These are phyloP conservation scores for Aspergillus sp. DNA, from an alignment of 2,329 filamentous ascomycete genomes.

Conservation along the genomic window DNA sequence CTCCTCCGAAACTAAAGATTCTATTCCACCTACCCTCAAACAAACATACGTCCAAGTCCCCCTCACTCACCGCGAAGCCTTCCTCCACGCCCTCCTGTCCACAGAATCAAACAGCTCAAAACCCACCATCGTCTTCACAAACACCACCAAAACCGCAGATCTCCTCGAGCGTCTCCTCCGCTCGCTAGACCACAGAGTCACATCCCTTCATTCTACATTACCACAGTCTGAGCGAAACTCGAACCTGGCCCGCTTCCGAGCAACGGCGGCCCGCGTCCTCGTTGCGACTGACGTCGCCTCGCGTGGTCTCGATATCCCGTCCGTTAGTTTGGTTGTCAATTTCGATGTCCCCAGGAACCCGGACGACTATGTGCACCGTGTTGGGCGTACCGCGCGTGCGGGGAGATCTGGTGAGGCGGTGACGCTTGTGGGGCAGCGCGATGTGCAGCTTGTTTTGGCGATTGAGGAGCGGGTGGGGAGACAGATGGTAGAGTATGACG, in stretches of 20 bases:
- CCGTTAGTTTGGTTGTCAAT: constrained; percentile 86
- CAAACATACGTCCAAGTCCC: constrained; percentile 88
- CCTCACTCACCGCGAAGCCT: constrained; percentile 91
- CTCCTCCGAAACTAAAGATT: constrained; percentile 64
- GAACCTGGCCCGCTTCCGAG: constrained; percentile 89
- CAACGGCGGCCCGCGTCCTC: constrained; percentile 81
- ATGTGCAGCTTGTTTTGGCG: constrained; percentile 84
- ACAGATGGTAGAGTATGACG: constrained; percentile 79
- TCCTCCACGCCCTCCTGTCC: constrained; percentile 82
- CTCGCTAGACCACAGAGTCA: constrained; percentile 83
- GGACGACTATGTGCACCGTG: constrained; percentile 95
- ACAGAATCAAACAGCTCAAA: constrained; percentile 74
- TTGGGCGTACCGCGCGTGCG: constrained; percentile 91
- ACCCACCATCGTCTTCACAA: constrained; percentile 90
- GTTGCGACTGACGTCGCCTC: constrained; percentile 95
- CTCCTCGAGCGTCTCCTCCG: constrained; percentile 86
- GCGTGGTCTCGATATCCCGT: constrained; percentile 91
- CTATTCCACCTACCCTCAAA: constrained; percentile 75
- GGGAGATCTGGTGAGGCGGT: constrained; percentile 79
- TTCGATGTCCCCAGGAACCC: constrained; percentile 95
- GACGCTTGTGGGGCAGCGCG: constrained; percentile 87
- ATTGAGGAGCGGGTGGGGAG: constrained; percentile 80
- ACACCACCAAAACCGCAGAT: constrained; percentile 84
- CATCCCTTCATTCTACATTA: constrained; percentile 83
- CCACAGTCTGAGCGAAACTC: constrained; percentile 80